These are phyloP conservation scores for Jatropha multifida DNA, from an alignment of 441 rosid species.

Conservation along the genomic window DNA sequence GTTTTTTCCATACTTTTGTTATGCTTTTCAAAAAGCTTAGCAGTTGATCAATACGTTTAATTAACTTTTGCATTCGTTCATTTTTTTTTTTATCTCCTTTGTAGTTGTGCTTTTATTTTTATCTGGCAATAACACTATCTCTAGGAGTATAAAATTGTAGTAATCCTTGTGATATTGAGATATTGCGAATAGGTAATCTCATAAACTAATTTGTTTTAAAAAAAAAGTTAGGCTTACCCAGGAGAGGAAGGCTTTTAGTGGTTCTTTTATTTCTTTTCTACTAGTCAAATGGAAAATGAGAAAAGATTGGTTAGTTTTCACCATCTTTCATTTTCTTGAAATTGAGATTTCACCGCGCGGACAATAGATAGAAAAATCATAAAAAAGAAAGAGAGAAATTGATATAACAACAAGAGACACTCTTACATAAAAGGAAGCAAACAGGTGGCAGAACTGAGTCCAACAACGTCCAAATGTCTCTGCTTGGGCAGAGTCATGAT, in stretches of 20 bases:
- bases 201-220: background rate
- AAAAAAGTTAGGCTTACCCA: background rate
- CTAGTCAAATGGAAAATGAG: background rate
- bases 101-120: too few species aligned
- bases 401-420: background rate
- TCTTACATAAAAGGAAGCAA: background rate
- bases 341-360: background rate
- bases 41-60: background rate
- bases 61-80: background rate
- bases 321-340: background rate
- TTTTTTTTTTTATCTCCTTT: too few species aligned
- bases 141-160: too few species aligned
- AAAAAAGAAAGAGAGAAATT: background rate
- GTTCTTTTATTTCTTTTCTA: background rate
- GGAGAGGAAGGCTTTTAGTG: background rate
- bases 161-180: too few species aligned
- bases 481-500: background rate
- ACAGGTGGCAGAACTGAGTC: background rate
- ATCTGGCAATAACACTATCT: too few species aligned
- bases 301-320: background rate
- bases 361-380: background rate
- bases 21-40: background rate
- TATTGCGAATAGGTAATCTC: too few species aligned
- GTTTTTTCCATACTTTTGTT: background rate
- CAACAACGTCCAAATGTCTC: background rate